These are phyloP conservation scores for Herpotrichia juniperi DNA, from an alignment of 2,329 filamentous ascomycete species.

Conservation along the genomic window DNA sequence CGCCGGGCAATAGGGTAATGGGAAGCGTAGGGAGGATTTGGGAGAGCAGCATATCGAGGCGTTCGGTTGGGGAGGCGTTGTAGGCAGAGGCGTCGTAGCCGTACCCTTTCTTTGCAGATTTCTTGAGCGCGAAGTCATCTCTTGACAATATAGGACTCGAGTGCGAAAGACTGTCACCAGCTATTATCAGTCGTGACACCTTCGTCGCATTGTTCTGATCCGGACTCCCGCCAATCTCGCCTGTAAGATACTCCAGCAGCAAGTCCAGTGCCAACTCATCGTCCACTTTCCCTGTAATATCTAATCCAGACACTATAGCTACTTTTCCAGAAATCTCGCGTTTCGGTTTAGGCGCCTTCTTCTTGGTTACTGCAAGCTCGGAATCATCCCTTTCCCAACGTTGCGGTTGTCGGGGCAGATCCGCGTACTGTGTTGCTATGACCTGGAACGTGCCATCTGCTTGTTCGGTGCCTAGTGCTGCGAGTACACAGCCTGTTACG, in stretches of 20 bases:
- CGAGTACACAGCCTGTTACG: slow-evolving; percentile 91
- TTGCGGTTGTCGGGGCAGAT: slow-evolving; percentile 79
- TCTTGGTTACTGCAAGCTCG: slow-evolving; percentile 41
- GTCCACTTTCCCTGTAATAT: slow-evolving; percentile 77
- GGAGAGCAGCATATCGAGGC: slow-evolving; percentile 82
- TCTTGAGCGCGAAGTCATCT: slow-evolving; percentile 52
- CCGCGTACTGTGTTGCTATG: slow-evolving; percentile 85
- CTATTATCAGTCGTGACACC: slow-evolving; percentile 87
- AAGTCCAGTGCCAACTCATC: slow-evolving; percentile 78
- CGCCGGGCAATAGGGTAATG: slow-evolving; percentile 85
- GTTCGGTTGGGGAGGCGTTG: slow-evolving; percentile 82
- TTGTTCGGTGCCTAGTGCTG: slow-evolving; percentile 95
- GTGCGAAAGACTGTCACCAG: slow-evolving; percentile 80
- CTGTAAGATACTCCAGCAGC: slow-evolving; percentile 84
- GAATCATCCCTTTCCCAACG: slow-evolving; percentile 75
- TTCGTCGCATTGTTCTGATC: slow-evolving; percentile 66
- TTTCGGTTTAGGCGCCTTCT: slow-evolving; percentile 37
- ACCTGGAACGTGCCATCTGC: slow-evolving; percentile 90
- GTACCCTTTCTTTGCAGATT: slow-evolving; percentile 77
- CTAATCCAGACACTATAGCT: slow-evolving; percentile 86
- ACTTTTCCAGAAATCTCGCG: slow-evolving; percentile 68
- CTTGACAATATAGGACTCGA: slow-evolving; percentile 53
- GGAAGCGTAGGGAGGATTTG: slow-evolving; percentile 84
- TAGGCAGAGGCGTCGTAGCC: slow-evolving; percentile 91
- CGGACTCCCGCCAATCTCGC: slow-evolving; percentile 71